phyloP scores from a whole-genome alignment of 164 flowering plant genomes.

The Kalanchoe fedtschenkoi region DNA sequence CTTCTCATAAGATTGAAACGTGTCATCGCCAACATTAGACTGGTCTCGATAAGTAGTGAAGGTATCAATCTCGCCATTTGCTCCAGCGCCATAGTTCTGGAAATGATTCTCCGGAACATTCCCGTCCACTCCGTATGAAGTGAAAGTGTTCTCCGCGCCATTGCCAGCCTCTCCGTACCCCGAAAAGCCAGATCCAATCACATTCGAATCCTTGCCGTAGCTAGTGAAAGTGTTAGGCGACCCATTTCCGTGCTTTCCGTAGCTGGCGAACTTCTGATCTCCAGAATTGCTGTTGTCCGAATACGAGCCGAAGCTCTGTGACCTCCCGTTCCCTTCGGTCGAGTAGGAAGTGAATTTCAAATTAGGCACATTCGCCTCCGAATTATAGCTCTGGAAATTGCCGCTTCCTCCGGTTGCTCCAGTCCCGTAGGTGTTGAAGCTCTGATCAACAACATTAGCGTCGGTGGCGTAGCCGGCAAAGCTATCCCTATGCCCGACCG shows the following conservation, averaged over 20 bases:
- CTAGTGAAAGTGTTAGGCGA: constrained; percentile 25
- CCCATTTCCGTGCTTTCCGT: constrained; percentile 33
- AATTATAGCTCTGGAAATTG: constrained; percentile 28
- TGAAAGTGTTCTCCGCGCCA: constrained; percentile 34
- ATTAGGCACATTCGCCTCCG: constrained; percentile 29
- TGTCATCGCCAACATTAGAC: constrained; percentile 56
- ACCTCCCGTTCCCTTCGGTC: constrained; percentile 13
- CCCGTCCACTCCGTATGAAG: constrained; percentile 29
- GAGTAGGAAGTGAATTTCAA: constrained; percentile 30
- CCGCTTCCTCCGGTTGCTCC: constrained; percentile 40
- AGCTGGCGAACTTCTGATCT: constrained; percentile 14
- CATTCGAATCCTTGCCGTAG: constrained; percentile 41
- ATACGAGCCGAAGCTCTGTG: constrained; percentile 17
- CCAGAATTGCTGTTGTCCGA: constrained; percentile 19
- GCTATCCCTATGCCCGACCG: constrained; percentile 18
- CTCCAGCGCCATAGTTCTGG: constrained; percentile 38
- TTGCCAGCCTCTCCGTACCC: constrained; percentile 33
- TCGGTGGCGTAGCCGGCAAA: constrained; percentile 21
- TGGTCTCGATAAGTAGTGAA: constrained; percentile 48
- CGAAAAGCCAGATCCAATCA: constrained; percentile 36
- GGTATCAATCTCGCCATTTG: constrained; percentile 30
- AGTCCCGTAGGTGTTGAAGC: constrained; percentile 30
- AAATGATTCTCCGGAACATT: constrained; percentile 46
- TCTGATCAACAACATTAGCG: constrained; percentile 29
- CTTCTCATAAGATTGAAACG: constrained; percentile 44